A percentile compares a stretch with the other conserved stretches of the same genome.
phyloP scores from a whole-genome alignment of 2,329 filamentous ascomycete species.

The Sclerotinia subarctica region DNA sequence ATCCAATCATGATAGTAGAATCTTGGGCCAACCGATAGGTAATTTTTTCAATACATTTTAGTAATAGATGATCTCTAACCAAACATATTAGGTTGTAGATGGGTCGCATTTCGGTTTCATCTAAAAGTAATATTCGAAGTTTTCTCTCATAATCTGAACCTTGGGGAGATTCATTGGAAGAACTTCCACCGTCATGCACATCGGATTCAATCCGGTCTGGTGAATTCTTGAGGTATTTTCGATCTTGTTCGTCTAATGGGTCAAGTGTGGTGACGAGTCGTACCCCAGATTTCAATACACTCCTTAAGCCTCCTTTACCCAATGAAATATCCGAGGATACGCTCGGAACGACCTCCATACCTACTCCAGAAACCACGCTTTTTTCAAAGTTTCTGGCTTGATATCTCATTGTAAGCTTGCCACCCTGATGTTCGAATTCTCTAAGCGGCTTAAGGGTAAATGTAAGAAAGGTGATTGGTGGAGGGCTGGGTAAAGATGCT shows the following conservation, averaged over 20 bases:
- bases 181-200: too few species aligned
- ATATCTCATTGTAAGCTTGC: neutral
- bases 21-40: neutral
- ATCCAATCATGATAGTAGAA: neutral
- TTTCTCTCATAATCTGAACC: accelerated
- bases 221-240: too few species aligned
- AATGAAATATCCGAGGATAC: neutral
- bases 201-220: neutral
- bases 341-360: neutral
- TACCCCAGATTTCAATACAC: neutral
- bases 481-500: neutral
- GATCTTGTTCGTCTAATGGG: neutral
- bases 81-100: too few species aligned
- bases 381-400: neutral
- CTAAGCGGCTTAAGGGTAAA: neutral
- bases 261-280: neutral
- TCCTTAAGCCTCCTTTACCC: too few species aligned
- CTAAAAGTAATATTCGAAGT: neutral
- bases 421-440: neutral
- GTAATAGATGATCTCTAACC: too few species aligned
- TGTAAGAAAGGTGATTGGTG: neutral
- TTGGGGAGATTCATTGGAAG: neutral
- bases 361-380: neutral
- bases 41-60: neutral
- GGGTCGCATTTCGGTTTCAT: neutral